Evolutionary conservation across 352 stramenopile genomes (phyloP).

Genomic region (Pythium scleroteichum): DNA sequence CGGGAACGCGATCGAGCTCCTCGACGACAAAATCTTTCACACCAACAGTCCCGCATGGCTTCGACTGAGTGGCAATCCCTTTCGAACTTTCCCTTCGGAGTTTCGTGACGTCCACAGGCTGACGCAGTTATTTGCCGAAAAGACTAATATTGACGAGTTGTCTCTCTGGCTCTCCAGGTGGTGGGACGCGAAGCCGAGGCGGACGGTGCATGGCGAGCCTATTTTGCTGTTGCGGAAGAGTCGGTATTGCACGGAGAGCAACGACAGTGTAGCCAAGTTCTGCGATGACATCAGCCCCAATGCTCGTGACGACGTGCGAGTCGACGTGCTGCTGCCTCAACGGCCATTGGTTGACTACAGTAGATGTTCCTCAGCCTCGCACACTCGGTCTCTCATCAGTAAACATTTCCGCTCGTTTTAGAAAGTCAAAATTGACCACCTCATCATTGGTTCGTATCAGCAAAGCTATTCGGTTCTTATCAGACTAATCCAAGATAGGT

Average conservation of each 20-base stretch:
- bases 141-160: background rate
- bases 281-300: conserved; percentile 1
- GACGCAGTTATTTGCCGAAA: too few species aligned
- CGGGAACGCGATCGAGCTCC: background rate
- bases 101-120: background rate
- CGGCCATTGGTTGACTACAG: background rate
- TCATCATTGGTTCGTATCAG: too few species aligned
- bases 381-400: too few species aligned
- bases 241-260: background rate
- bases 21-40: conserved; percentile 2
- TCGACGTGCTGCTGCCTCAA: background rate
- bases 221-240: conserved; percentile 3
- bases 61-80: conserved; percentile 3
- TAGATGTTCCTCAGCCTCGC: too few species aligned
- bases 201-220: conserved; percentile 1
- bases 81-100: background rate
- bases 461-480: too few species aligned
- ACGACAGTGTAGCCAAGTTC: background rate
- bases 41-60: background rate
- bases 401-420: too few species aligned
- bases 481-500: too few species aligned
- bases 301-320: conserved; percentile 3
- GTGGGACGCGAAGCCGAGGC: conserved; percentile 1
- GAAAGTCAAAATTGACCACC: too few species aligned
- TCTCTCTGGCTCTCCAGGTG: conserved; percentile 1